Base-by-base conservation (phyloP, 2,329 filamentous ascomycete genomes). In the Reticulascus tulasneorum region DNA sequence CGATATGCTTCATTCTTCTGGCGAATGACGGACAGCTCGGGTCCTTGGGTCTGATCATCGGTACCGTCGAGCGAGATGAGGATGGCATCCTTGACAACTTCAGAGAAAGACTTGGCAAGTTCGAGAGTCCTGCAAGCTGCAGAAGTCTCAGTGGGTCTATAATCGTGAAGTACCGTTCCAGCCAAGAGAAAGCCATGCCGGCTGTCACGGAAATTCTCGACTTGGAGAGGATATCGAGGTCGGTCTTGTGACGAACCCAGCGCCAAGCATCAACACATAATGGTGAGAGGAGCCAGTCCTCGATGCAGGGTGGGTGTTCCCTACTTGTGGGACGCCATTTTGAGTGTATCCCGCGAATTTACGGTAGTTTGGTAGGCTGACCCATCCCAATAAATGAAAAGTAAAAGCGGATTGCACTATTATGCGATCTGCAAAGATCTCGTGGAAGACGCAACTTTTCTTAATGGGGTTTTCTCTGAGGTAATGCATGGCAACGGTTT, bases 1-100 rank as follows among this genome's bases (percentile, higher is more conserved):
- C 90, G 42, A 96, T 89, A 70, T 96, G 71, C 77, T n/a, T n/a
- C n/a, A n/a, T 91, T 94, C 85, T 95, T 96, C 54, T 82, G 77
- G 54, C 83, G 79, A 66, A 96, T 96, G 46, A 88, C 91, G 23
- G 84, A 82, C 75, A 95, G 77, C 55, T 81, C 87, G 33, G 79
- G 77, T 54, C 95, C 89, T 38, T 96, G 79, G 22, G 86, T 87
- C 38, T 72, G 62, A 30, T 74, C 76, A 60, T 95, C 71, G 55
- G 66, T 83, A 49, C 95, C 90, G 59, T 97, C 88, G 57, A 96
- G 79, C 38, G 86, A 79, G 65, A 94, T 85, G 47, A 90, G 76
- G 37, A 64, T 75, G 51, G 88, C 78, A 59, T 86, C 78, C 62
- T 81, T 75, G 60, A 91, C 76, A 51, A 83, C 83, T 43, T 70